Conservation (phyloP, 2,329 filamentous ascomycete genomes). For the Tolypocladium sp. region DNA sequence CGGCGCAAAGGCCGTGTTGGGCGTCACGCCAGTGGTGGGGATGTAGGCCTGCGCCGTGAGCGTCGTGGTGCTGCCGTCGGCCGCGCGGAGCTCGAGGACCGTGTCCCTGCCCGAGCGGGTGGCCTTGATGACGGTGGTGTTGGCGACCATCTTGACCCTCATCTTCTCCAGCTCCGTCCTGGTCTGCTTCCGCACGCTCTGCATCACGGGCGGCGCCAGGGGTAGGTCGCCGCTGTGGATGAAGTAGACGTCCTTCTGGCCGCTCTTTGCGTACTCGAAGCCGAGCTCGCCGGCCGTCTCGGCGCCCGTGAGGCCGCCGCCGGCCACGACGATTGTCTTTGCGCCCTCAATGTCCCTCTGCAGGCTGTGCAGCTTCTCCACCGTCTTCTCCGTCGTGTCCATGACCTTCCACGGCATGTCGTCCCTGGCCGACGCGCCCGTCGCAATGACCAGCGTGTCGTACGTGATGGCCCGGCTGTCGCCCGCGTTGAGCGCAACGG, state of each 20-base stretch:
- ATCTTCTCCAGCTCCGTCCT: conserved; percentile 31
- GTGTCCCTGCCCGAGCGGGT: conserved; percentile 16
- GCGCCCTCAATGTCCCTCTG: conserved; percentile 30
- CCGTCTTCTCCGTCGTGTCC: conserved; percentile 31
- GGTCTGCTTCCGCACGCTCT: conserved; percentile 28
- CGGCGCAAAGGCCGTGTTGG: conserved; percentile 37
- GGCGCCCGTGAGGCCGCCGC: conserved; percentile 40
- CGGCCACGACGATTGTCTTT: conserved; percentile 39
- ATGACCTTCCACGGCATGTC: conserved; percentile 41
- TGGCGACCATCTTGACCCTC: conserved; percentile 30
- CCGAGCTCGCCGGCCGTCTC: conserved; percentile 44
- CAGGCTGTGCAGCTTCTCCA: conserved; percentile 24
- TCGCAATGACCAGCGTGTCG: conserved; percentile 45
- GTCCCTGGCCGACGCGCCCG: conserved; percentile 34
- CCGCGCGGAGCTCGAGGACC: conserved; percentile 22
- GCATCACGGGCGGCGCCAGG: conserved; percentile 19
- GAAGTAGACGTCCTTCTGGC: conserved; percentile 37
- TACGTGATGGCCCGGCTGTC: conserved; percentile 32
- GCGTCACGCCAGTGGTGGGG: conserved; percentile 33
- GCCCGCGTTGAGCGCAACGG: conserved; percentile 25
- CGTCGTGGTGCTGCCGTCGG: conserved; percentile 23
- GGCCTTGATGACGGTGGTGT: conserved; percentile 24
- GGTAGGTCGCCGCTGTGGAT: conserved; percentile 29
- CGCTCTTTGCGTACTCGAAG: conserved; percentile 30
- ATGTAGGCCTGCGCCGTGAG: conserved; percentile 35